Conservation (phyloP, 306 rosid species). For the barrel medic (Medicago truncatula) region DNA sequence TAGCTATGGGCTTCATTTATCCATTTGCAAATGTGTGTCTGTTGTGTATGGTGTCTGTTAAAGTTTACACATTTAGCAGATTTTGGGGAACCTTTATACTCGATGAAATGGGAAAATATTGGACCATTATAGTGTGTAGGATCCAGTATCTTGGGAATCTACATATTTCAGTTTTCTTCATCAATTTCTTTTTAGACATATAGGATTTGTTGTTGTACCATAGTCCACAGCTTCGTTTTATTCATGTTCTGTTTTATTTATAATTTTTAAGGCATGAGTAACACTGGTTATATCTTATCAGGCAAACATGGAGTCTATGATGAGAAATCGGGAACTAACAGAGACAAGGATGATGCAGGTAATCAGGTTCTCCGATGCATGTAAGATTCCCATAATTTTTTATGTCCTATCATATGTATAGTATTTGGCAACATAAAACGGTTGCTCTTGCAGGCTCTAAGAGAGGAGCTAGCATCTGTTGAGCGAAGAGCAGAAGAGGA, state of each 20-base stretch:
- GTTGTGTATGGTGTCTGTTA: slow-evolving; percentile 21
- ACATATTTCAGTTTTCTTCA: slow-evolving; percentile 27
- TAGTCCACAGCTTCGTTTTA: slow-evolving; percentile 7
- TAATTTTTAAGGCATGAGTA: slow-evolving; percentile 35
- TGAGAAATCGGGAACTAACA: slow-evolving; percentile 90
- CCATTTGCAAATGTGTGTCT: neutral
- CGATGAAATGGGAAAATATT: slow-evolving; percentile 1
- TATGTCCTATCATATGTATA: slow-evolving; percentile 32
- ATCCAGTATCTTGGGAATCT: slow-evolving; percentile 12
- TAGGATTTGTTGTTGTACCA: slow-evolving; percentile 6
- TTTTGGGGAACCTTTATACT: slow-evolving; percentile 38
- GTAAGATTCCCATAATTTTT: slow-evolving; percentile 31
- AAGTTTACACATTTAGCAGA: slow-evolving; percentile 18
- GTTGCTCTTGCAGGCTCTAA: slow-evolving; percentile 64
- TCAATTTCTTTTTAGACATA: slow-evolving; percentile 19
- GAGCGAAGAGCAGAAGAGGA: slow-evolving; percentile 99
- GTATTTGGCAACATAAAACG: slow-evolving; percentile 30
- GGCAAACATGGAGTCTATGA: slow-evolving; percentile 93
- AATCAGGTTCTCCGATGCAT: slow-evolving; percentile 44
- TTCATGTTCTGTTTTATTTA: slow-evolving; percentile 34
- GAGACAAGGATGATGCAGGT: slow-evolving; percentile 99
- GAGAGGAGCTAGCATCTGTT: slow-evolving; percentile 91
- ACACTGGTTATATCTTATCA: slow-evolving; percentile 47
- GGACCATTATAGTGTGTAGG: slow-evolving; percentile 24
- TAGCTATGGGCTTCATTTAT: slow-evolving; percentile 30